These are phyloP conservation scores for Calocybe indica DNA, from an alignment of 768 basidiomycete genomes.

Conservation along the genomic window DNA sequence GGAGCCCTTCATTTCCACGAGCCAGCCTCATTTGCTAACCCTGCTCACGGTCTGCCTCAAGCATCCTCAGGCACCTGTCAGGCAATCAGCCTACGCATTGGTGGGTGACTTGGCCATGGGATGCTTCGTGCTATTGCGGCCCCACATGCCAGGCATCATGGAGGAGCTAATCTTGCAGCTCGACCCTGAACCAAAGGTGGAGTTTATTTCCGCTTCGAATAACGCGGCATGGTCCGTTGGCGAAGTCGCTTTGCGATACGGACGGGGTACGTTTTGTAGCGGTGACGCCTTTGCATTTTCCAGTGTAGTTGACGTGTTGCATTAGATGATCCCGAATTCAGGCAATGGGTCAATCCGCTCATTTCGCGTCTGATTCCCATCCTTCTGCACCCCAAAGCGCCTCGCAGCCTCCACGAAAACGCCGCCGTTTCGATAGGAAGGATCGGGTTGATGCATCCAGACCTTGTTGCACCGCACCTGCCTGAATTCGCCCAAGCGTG, in stretches of 20 bases:
- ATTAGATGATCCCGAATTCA: slow-evolving; percentile 78
- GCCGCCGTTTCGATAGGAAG: slow-evolving; percentile 98
- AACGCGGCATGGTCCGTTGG: slow-evolving; percentile 99
- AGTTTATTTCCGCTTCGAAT: slow-evolving; percentile 96
- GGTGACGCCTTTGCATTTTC: not conserved
- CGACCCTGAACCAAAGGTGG: slow-evolving; percentile 86
- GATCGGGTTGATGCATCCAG: slow-evolving; percentile 89
- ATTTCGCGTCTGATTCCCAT: slow-evolving; percentile 91
- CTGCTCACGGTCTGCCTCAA: slow-evolving; percentile 87
- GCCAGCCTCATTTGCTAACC: slow-evolving; percentile 72
- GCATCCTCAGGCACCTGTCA: slow-evolving; percentile 92
- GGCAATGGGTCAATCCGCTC: slow-evolving; percentile 84
- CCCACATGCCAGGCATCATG: slow-evolving; percentile 87
- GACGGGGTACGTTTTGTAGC: slow-evolving; percentile 48
- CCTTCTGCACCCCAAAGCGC: slow-evolving; percentile 86
- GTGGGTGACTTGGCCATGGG: slow-evolving; percentile 98
- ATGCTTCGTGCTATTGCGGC: slow-evolving; percentile 82
- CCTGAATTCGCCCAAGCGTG: slow-evolving; percentile 90
- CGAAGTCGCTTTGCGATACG: slow-evolving; percentile 91
- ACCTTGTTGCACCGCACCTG: slow-evolving; percentile 82
- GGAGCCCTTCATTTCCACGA: slow-evolving; percentile 61
- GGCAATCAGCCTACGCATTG: slow-evolving; percentile 97
- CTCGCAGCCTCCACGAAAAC: slow-evolving; percentile 93
- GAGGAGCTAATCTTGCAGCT: slow-evolving; percentile 84
- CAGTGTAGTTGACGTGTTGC: slow-evolving; percentile 3